Evolutionary conservation across 768 basidiomycete genomes (phyloP).

Genomic region (Arthromyces matolae): DNA sequence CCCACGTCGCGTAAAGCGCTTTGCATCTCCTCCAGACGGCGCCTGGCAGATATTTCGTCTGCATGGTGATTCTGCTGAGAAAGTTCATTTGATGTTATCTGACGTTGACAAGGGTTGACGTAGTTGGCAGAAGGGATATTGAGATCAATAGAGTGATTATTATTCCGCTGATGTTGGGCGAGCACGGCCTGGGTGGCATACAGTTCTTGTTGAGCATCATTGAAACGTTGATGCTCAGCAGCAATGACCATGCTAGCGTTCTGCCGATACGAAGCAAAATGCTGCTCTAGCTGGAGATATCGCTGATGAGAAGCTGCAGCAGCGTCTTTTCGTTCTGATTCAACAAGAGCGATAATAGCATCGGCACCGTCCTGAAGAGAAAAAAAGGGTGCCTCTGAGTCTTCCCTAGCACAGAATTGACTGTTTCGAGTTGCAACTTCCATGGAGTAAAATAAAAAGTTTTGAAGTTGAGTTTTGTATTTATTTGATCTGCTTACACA

Average conservation of each 20-base stretch:
- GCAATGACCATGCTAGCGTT: slow-evolving; percentile 5
- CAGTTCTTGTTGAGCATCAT: slow-evolving; percentile 2
- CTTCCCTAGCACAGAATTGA: neutral
- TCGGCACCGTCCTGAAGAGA: slow-evolving; percentile 22
- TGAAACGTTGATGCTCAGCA: slow-evolving; percentile 7
- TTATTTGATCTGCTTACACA: neutral
- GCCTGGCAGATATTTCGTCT: slow-evolving; percentile 5
- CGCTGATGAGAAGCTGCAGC: slow-evolving; percentile 8
- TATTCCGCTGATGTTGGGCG: slow-evolving; percentile 12
- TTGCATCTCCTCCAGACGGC: slow-evolving; percentile 14
- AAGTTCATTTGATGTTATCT: neutral
- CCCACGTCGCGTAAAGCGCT: slow-evolving; percentile 12
- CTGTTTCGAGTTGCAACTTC: neutral
- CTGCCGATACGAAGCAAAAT: slow-evolving; percentile 7
- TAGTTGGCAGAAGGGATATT: neutral
- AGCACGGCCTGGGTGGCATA: slow-evolving; percentile 6
- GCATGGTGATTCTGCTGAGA: neutral
- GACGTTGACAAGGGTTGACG: neutral
- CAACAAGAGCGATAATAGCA: slow-evolving; percentile 19
- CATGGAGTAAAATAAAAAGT: too few relatives aligned
- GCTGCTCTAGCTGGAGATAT: slow-evolving; percentile 8
- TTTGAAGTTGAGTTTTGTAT: too few relatives aligned
- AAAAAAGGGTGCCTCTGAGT: slow-evolving; percentile 8
- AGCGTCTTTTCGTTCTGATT: slow-evolving; percentile 18
- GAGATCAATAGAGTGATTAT: neutral